These are phyloP conservation scores for Fusarium buxicola DNA, from an alignment of 2,329 filamentous ascomycete genomes.

Conservation along the genomic window DNA sequence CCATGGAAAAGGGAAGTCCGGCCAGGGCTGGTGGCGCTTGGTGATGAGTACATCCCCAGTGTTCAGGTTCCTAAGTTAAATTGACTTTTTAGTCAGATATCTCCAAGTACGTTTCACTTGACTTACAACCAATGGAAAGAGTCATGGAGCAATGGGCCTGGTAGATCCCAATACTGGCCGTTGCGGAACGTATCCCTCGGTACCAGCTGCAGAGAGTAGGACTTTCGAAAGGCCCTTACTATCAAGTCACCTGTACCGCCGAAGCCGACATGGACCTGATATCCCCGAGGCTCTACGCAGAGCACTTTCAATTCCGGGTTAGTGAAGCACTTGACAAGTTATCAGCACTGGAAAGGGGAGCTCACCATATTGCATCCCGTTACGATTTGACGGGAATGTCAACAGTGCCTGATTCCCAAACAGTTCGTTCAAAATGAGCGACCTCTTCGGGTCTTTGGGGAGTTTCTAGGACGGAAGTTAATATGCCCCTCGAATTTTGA, in stretches of 20 bases:
- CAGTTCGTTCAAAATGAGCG: conserved; percentile 56
- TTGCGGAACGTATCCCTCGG: conserved; percentile 31
- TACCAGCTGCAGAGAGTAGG: conserved; percentile 39
- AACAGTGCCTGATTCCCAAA: conserved; percentile 66
- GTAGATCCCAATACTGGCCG: conserved; percentile 57
- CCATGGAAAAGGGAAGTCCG: conserved; percentile 8
- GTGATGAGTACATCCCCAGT: conserved; percentile 38
- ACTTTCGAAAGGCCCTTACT: conserved; percentile 27
- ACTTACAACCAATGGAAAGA: conserved; percentile 68
- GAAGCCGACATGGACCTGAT: conserved; percentile 65
- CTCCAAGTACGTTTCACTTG: conserved; percentile 40
- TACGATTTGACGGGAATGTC: conserved; percentile 62
- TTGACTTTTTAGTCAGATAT: background rate
- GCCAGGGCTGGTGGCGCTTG: conserved; percentile 33
- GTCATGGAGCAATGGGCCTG: conserved; percentile 58
- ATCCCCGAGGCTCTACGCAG: conserved; percentile 26
- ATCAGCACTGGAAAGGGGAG: background rate
- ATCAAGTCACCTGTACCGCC: conserved; percentile 45
- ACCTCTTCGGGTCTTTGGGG: conserved; percentile 60
- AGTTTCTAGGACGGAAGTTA: conserved; percentile 54
- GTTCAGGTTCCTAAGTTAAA: conserved; percentile 25
- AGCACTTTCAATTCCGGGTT: conserved; percentile 10
- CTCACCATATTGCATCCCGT: conserved; percentile 64
- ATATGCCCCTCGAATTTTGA: background rate
- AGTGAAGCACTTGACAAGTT: background rate